Conservation (phyloP, 202 grass and related monocot genomes). For the Zoysia matrella region DNA sequence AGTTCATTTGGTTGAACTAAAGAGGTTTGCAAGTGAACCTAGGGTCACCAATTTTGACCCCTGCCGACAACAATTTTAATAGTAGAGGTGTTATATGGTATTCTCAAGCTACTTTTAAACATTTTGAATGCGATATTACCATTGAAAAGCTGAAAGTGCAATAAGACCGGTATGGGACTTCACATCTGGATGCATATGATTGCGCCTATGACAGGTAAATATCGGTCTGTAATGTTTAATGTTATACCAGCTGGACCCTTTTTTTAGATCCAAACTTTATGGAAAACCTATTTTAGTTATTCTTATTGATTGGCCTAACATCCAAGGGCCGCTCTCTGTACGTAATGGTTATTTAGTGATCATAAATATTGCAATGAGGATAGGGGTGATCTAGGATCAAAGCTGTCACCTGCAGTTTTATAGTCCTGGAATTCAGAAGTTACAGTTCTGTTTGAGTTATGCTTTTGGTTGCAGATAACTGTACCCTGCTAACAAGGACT, state of each 20-base stretch:
- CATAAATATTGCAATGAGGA: neutral
- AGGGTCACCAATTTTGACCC: too few species aligned
- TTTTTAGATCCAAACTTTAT: neutral
- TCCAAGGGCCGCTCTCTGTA: neutral
- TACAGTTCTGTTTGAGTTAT: neutral
- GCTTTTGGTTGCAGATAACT: neutral
- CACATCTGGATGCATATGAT: slow-evolving; percentile 42
- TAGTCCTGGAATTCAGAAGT: neutral
- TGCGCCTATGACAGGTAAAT: slow-evolving; percentile 43
- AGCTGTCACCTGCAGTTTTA: neutral
- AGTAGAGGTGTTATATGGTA: neutral
- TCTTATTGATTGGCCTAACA: neutral
- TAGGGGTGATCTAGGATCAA: neutral
- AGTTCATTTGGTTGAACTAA: too few species aligned
- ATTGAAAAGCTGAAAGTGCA: slow-evolving; percentile 52
- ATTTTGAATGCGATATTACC: slow-evolving; percentile 27
- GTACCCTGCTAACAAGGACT: neutral
- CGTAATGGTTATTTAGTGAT: neutral
- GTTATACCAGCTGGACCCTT: neutral
- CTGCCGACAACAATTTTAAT: too few species aligned
- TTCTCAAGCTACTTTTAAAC: slow-evolving; percentile 44
- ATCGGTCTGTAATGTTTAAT: slow-evolving; percentile 25
- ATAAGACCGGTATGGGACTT: slow-evolving; percentile 41
- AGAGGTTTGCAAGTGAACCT: too few species aligned
- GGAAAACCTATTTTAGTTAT: slow-evolving; percentile 18